Evolutionary conservation across 805 yeast genomes (phyloP).

Genomic region (Lachancea cidri): DNA sequence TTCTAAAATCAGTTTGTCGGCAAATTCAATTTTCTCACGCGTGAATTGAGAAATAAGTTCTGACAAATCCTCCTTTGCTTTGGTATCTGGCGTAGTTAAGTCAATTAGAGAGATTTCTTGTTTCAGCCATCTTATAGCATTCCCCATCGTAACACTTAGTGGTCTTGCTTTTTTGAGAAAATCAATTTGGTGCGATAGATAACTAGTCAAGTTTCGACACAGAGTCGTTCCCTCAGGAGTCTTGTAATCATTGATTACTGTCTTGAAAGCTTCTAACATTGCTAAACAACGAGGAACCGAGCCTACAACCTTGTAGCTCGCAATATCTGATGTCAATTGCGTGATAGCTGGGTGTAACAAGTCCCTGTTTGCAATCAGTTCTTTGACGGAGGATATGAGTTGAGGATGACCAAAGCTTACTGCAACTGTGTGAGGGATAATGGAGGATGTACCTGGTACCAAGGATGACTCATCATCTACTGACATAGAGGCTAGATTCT

Average conservation of each 20-base stretch:
- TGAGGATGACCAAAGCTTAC: constrained; percentile 25
- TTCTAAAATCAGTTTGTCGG: constrained; percentile 77
- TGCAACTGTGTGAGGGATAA: constrained; percentile 42
- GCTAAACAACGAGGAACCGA: constrained; percentile 80
- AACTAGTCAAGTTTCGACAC: constrained; percentile 82
- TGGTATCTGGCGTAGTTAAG: constrained; percentile 51
- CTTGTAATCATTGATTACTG: constrained; percentile 69
- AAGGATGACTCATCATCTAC: constrained; percentile 30
- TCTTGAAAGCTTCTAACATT: constrained; percentile 80
- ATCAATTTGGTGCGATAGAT: constrained; percentile 88
- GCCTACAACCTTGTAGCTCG: constrained; percentile 84
- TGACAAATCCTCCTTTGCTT: constrained; percentile 61
- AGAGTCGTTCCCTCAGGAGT: constrained; percentile 85
- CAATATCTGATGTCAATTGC: constrained; percentile 69
- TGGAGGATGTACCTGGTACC: constrained; percentile 36
- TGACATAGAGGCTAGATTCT: constrained; percentile 21
- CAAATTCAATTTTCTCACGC: constrained; percentile 75
- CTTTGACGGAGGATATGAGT: constrained; percentile 28
- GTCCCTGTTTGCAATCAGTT: constrained; percentile 33
- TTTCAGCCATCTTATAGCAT: constrained; percentile 94
- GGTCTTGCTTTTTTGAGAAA: constrained; percentile 88
- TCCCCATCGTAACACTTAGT: constrained; percentile 91
- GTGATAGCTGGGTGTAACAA: constrained; percentile 84
- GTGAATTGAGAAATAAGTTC: constrained; percentile 75
- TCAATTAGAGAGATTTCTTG: constrained; percentile 84